Percentiles rank a stretch among this genome's conserved stretches.
These are phyloP conservation scores for Torrubiellomyces zombiae DNA, from an alignment of 2,329 filamentous ascomycete genomes.

Conservation along the genomic window DNA sequence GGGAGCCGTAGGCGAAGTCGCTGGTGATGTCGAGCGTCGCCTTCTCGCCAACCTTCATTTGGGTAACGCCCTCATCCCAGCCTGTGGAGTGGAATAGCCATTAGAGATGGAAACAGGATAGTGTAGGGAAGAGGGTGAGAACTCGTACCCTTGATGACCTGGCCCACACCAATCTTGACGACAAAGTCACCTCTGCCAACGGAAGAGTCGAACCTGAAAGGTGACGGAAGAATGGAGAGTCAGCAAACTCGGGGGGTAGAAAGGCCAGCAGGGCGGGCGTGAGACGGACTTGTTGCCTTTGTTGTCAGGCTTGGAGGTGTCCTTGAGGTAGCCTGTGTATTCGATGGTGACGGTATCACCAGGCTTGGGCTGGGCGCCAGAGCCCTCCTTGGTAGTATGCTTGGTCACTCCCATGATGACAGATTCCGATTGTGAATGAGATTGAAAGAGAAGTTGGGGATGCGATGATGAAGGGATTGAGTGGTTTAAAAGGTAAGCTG, in stretches of 20 bases:
- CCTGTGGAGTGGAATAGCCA: constrained; percentile 30
- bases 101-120: constrained; percentile 1
- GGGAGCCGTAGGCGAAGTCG: constrained; percentile 7
- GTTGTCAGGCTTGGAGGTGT: constrained; percentile 39
- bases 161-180: constrained; percentile 62
- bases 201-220: constrained; percentile 72
- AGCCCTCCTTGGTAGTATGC: constrained; percentile 43
- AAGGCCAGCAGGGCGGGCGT: background rate
- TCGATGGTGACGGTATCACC: constrained; percentile 72
- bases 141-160: constrained; percentile 66
- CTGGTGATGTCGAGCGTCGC: constrained; percentile 63
- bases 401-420: constrained; percentile 59
- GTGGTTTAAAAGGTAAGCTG: background rate
- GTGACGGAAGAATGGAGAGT: too few species aligned
- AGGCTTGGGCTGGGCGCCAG: constrained; percentile 38
- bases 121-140: constrained; percentile 3
- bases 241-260: too few species aligned
- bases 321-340: constrained; percentile 80
- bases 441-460: background rate
- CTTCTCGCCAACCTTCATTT: constrained; percentile 87
- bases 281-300: constrained; percentile 55
- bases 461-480: background rate
- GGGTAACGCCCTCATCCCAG: constrained; percentile 70
- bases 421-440: constrained; percentile 1
- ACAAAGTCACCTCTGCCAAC: constrained; percentile 60